These are phyloP conservation scores for Leptographium procerum DNA, from an alignment of 2,329 filamentous ascomycete species.

Conservation along the genomic window DNA sequence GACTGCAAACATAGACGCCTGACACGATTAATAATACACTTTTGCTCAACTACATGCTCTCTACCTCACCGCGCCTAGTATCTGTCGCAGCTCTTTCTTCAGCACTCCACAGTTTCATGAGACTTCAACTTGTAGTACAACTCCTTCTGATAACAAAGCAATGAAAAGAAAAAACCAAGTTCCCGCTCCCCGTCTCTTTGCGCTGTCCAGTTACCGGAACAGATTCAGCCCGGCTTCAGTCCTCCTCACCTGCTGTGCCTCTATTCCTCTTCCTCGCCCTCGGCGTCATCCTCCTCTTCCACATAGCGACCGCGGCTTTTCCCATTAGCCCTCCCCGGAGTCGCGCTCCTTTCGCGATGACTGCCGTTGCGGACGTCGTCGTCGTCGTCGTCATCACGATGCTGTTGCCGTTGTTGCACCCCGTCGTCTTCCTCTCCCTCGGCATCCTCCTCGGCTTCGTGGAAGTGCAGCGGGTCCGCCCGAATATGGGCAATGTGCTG, in stretches of 20 bases:
- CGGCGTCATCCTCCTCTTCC: slow-evolving; percentile 27
- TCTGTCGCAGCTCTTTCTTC: no score
- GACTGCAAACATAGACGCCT: neutral
- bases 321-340: slow-evolving; percentile 9
- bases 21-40: neutral
- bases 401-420: slow-evolving; percentile 12
- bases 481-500: slow-evolving; percentile 41
- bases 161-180: neutral
- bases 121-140: neutral
- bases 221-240: no score
- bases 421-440: slow-evolving; percentile 16
- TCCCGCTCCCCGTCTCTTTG: neutral
- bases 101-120: no score
- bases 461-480: slow-evolving; percentile 38
- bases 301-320: slow-evolving; percentile 6
- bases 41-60: no score
- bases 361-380: neutral
- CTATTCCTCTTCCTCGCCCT: slow-evolving; percentile 28
- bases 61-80: no score
- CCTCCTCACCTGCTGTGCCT: neutral
- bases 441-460: slow-evolving; percentile 25
- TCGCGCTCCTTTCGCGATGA: slow-evolving; percentile 10
- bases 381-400: neutral
- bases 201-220: neutral
- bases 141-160: neutral